Conservation (phyloP, 2,329 filamentous ascomycete species). For the Parafenestella ontariensis region DNA sequence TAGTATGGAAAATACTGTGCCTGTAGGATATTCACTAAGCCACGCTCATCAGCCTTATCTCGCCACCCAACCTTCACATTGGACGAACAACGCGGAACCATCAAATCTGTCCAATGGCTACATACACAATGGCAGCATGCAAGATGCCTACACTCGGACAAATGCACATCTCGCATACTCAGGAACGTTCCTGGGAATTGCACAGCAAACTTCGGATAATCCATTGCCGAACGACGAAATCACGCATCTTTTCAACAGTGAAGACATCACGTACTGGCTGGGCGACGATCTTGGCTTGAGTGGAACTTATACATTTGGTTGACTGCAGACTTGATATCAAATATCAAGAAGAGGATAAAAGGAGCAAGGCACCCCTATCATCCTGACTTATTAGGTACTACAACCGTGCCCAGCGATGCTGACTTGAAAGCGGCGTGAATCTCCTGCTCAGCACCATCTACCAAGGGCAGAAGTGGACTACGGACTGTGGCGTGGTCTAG, state of each 20-base stretch:
- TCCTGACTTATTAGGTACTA: constrained; percentile 18
- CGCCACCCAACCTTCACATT: too few relatives aligned
- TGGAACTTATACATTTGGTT: constrained; percentile 1
- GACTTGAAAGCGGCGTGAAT: constrained; percentile 52
- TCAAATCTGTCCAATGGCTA: neutral
- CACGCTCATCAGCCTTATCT: too few relatives aligned
- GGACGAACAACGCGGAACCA: neutral
- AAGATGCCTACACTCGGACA: constrained; percentile 5
- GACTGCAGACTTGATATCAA: too few relatives aligned
- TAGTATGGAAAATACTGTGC: too few relatives aligned
- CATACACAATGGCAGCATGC: neutral
- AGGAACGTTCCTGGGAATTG: constrained; percentile 31
- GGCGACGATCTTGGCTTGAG: constrained; percentile 10
- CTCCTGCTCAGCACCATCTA: constrained; percentile 53
- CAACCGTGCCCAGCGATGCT: constrained; percentile 45
- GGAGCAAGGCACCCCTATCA: too few relatives aligned
- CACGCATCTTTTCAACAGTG: constrained; percentile 30
- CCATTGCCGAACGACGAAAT: constrained; percentile 32
- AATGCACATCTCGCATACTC: constrained; percentile 16
- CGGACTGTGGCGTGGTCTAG: constrained; percentile 59
- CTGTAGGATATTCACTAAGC: too few relatives aligned
- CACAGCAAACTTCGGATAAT: constrained; percentile 32
- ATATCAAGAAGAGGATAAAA: too few relatives aligned
- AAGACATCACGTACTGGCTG: constrained; percentile 27
- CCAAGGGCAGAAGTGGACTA: constrained; percentile 56